Evolutionary conservation across 2,329 filamentous ascomycete species (phyloP).

Genomic region (Huntiella bhutanensis): DNA sequence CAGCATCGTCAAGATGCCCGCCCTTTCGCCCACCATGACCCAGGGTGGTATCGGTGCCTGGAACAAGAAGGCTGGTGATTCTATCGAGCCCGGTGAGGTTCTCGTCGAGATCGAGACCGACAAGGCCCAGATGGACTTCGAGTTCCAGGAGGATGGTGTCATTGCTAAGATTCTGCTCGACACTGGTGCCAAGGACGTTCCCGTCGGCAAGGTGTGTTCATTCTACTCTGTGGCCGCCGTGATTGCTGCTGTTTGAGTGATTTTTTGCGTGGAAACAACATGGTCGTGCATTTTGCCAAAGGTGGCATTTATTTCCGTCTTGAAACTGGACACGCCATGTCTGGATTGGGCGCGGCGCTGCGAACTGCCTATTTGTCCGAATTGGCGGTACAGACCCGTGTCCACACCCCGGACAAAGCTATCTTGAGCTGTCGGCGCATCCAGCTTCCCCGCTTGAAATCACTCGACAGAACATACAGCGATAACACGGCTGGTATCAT

Average conservation of each 20-base stretch:
- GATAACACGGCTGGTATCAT: background rate
- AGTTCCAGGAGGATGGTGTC: conserved; percentile 95
- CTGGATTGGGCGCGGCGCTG: background rate
- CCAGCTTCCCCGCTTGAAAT: no score
- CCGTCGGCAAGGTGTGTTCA: conserved; percentile 75
- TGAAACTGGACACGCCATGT: background rate
- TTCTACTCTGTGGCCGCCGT: no score
- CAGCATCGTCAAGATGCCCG: conserved; percentile 93
- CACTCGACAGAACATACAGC: background rate
- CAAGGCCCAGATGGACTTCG: conserved; percentile 99
- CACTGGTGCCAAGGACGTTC: conserved; percentile 78
- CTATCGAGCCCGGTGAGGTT: conserved; percentile 77
- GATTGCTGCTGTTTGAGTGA: background rate
- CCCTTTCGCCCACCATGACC: conserved; percentile 94
- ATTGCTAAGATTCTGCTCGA: conserved; percentile 89
- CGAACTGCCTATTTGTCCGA: background rate
- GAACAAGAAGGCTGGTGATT: conserved; percentile 93
- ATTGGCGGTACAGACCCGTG: background rate
- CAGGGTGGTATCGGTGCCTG: conserved; percentile 88
- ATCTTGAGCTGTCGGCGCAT: no score
- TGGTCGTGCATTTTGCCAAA: no score
- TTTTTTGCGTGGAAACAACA: background rate
- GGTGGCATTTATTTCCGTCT: background rate
- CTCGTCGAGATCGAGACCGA: conserved; percentile 98
- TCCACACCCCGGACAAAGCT: no score